These are phyloP conservation scores for Gremmenia infestans DNA, from an alignment of 2,329 filamentous ascomycete genomes.

Conservation along the genomic window DNA sequence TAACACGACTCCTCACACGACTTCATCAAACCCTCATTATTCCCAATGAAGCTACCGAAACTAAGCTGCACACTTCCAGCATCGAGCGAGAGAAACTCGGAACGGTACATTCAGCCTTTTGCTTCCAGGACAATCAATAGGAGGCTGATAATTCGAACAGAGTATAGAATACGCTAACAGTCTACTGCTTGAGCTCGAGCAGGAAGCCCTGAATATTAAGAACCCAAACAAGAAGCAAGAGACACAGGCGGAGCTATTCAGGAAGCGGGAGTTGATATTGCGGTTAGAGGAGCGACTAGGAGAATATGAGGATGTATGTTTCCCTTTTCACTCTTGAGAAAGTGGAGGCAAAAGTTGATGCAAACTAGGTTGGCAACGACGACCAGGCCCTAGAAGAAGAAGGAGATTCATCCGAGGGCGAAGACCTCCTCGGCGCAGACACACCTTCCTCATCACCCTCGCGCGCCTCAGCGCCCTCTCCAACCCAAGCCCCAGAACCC, in stretches of 20 bases:
- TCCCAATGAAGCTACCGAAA: constrained; percentile 54
- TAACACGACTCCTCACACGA: constrained; percentile 60
- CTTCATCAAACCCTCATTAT: constrained; percentile 62
- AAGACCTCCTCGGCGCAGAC: constrained; percentile 52
- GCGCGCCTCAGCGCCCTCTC: constrained; percentile 10
- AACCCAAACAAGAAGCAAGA: constrained; percentile 53
- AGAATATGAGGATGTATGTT: constrained; percentile 58
- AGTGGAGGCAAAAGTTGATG: constrained; percentile 23
- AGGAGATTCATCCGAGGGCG: constrained; percentile 42
- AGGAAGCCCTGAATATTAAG: constrained; percentile 58
- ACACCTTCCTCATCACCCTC: constrained; percentile 41
- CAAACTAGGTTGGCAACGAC: constrained; percentile 23
- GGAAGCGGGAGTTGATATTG: constrained; percentile 62
- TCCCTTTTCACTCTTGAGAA: background rate
- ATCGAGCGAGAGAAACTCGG: constrained; percentile 59
- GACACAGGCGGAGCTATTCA: constrained; percentile 57
- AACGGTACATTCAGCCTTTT: constrained; percentile 38
- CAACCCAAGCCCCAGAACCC: constrained; percentile 1
- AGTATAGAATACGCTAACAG: constrained; percentile 69
- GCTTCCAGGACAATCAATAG: background rate
- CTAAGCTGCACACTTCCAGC: constrained; percentile 53
- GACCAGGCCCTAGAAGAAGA: constrained; percentile 14
- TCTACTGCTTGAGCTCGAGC: constrained; percentile 65
- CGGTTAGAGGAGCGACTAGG: constrained; percentile 60
- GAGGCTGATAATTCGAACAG: constrained; percentile 33